phyloP scores from a whole-genome alignment of 2,329 filamentous ascomycete genomes.

The Calonectria hongkongensis region DNA sequence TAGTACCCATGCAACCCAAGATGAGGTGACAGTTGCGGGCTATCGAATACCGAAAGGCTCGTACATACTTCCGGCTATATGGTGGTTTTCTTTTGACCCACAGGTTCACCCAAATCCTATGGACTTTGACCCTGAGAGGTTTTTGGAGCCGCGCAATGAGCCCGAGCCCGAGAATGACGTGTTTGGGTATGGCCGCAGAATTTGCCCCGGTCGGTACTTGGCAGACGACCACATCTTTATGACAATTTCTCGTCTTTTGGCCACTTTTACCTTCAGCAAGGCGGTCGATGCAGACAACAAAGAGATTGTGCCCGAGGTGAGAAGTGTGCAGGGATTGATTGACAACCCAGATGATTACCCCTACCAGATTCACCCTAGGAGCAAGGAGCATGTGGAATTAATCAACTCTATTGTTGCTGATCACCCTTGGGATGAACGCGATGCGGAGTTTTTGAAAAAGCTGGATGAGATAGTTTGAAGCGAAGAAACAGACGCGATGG shows the following conservation, averaged over 20 bases:
- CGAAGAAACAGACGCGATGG: background rate
- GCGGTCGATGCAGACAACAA: constrained; percentile 43
- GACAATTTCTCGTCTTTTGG: constrained; percentile 63
- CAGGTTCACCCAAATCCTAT: constrained; percentile 73
- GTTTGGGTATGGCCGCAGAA: constrained; percentile 61
- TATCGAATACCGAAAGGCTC: constrained; percentile 57
- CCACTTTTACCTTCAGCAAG: constrained; percentile 65
- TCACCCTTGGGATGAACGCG: background rate
- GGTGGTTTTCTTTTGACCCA: constrained; percentile 73
- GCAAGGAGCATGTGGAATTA: background rate
- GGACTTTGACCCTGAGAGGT: constrained; percentile 59
- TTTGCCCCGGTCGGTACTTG: constrained; percentile 60
- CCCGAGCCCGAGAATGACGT: constrained; percentile 56
- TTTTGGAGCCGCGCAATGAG: constrained; percentile 54
- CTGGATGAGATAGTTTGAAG: background rate
- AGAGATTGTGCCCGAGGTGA: background rate
- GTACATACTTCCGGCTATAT: constrained; percentile 49
- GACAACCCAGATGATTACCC: background rate
- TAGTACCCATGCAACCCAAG: constrained; percentile 62
- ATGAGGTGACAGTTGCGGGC: constrained; percentile 52
- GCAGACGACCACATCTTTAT: constrained; percentile 59
- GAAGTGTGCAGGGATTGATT: background rate
- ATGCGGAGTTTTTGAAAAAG: background rate
- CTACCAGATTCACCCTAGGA: background rate
- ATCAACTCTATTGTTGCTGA: background rate